Base-by-base conservation (phyloP, 192 early-diverging fungal species). In the Coemansia aciculifera region DNA sequence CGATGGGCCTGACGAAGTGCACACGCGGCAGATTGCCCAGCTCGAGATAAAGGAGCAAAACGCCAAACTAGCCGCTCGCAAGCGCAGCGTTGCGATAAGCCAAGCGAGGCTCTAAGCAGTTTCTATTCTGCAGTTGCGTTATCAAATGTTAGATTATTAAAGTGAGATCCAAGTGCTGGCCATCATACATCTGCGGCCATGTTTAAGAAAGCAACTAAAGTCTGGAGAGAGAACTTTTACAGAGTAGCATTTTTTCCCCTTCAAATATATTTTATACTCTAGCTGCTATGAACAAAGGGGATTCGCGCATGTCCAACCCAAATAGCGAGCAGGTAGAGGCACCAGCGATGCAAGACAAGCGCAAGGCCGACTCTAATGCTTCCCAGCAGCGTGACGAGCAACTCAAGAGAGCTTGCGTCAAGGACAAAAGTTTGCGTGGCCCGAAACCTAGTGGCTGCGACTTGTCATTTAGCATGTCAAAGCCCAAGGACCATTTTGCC, bases 1-100 rank as follows among this genome's bases (percentile, higher is more conserved):
- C 38, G 95, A 98, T 86, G 95, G 90, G 12, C 95, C 95, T 9
- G 95, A 97, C 67, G 95, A 96, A 78, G 93, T 96, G 7, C 95
- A 97, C 67, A 88, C 84, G 21, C 77, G 85, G 54, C 96, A 98
- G 77, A 87, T 99, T 66, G 94, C 89, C 12, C 87, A 87, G 68
- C 81, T 89, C 29, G 92, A 94, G 73, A 82, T 94, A 64, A 81
- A 79, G 59, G 74, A 79, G 48, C 78, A 77, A 37, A 84, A 84
- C 65, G 75, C 68, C 6, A 64, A 36, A 40, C 37, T 64, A 44
- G 62, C 54, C 3, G 69, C 75, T 36, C 65, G 68, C 13, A 67
- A 70, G 40, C 63, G 57, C 52, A 69, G 7, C 2, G 42, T 17
- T 40, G 37, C 59, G 8, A 11, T 39, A 15, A 32, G n/a, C 38